phyloP scores from a whole-genome alignment of 257 asterid genomes.

The Solanum pennellii region DNA sequence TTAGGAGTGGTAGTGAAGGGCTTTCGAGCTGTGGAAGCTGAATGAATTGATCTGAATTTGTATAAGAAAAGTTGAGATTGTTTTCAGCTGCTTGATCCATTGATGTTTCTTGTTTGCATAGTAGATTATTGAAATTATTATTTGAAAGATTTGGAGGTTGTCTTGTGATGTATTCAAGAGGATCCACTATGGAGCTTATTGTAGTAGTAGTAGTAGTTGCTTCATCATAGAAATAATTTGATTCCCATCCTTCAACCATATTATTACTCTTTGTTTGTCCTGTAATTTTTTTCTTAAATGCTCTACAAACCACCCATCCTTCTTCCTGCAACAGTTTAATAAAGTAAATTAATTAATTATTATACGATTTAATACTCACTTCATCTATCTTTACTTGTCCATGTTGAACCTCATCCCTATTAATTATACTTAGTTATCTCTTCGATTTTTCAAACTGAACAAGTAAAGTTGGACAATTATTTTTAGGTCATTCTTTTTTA shows the following conservation, averaged over 20 bases:
- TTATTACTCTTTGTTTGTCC: conserved; percentile 28
- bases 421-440: not conserved
- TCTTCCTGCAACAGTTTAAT: conserved; percentile 37
- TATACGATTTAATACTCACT: not conserved
- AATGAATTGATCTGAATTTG: conserved; percentile 13
- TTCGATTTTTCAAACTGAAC: not conserved
- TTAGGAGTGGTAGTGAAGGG: conserved; percentile 25
- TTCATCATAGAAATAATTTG: conserved; percentile 32
- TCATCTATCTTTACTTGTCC: not conserved
- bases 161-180: conserved; percentile 21
- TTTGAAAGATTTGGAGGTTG: conserved; percentile 4
- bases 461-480: not conserved
- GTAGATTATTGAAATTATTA: conserved; percentile 10
- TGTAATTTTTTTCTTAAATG: conserved; percentile 47
- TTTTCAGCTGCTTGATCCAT: conserved; percentile 14
- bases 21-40: conserved; percentile 54
- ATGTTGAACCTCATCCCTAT: not conserved
- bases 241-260: conserved; percentile 32
- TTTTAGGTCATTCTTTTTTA: no score
- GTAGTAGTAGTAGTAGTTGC: conserved; percentile 14
- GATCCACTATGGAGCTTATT: conserved; percentile 16
- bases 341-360: not conserved
- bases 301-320: conserved; percentile 73
- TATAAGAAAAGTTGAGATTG: conserved; percentile 12
- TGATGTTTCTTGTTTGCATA: conserved; percentile 37